phyloP scores from a whole-genome alignment of 2,329 filamentous ascomycete genomes.

The Malbranchea zuffiana region DNA sequence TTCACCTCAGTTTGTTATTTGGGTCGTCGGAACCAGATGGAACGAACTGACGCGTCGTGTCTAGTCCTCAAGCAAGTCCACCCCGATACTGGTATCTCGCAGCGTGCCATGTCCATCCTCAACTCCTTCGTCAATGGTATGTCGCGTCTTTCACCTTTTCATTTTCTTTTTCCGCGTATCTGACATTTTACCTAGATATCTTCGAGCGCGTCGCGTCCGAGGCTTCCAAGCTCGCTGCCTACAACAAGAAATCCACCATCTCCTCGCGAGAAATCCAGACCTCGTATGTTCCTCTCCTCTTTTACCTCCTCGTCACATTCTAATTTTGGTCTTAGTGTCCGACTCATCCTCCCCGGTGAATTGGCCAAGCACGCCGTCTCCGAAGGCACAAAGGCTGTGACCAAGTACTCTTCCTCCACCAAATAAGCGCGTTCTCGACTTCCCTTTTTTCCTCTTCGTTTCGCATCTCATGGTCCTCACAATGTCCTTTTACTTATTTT shows the following conservation, averaged over 20 bases:
- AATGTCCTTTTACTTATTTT: too few relatives aligned
- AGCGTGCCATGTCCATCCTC: conserved; percentile 98
- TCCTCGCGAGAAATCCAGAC: conserved; percentile 99
- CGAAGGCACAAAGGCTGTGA: conserved; percentile 99
- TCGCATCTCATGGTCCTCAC: conserved; percentile 34
- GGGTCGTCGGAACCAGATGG: too few relatives aligned
- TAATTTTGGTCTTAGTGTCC: conserved; percentile 47
- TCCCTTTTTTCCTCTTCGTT: conserved; percentile 32
- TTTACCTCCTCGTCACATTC: not conserved
- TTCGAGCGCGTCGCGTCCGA: conserved; percentile 99
- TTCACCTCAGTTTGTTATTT: conserved; percentile 4
- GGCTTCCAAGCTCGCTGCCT: conserved; percentile 96
- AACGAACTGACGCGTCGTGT: conserved; percentile 34
- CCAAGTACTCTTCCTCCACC: conserved; percentile 99
- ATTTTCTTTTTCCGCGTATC: not conserved
- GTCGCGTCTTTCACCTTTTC: conserved; percentile 27
- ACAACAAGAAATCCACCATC: conserved; percentile 99
- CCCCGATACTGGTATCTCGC: conserved; percentile 99
- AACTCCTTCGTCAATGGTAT: conserved; percentile 99
- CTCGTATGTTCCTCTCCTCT: conserved; percentile 46
- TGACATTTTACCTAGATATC: conserved; percentile 54
- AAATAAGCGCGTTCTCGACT: conserved; percentile 56
- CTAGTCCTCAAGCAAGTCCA: conserved; percentile 99
- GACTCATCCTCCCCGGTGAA: conserved; percentile 95
- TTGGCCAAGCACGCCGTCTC: conserved; percentile 99